Evolutionary conservation across 257 asterid genomes (phyloP).

Genomic region (Nicotiana tabacum): DNA sequence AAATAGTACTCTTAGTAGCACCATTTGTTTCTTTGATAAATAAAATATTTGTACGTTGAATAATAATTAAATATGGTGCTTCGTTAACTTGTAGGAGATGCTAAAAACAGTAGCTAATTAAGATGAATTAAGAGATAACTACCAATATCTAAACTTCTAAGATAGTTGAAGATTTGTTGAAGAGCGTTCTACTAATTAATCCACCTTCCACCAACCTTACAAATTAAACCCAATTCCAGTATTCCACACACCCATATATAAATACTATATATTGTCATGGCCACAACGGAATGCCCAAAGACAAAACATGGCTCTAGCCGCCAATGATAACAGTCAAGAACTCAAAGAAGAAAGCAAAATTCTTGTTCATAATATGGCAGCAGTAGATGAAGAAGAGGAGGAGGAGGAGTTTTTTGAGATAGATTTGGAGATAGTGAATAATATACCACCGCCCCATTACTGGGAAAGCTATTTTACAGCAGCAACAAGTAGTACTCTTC

Average conservation of each 20-base stretch:
- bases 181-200: slow-evolving; percentile 32
- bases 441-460: slow-evolving; percentile 36
- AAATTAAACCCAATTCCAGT: not conserved
- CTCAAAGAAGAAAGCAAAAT: not conserved
- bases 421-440: slow-evolving; percentile 48
- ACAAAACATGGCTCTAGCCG: slow-evolving; percentile 29
- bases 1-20: too few species aligned
- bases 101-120: not conserved
- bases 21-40: too few species aligned
- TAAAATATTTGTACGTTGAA: too few species aligned
- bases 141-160: slow-evolving; percentile 11
- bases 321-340: slow-evolving; percentile 8
- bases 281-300: not conserved
- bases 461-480: slow-evolving; percentile 45
- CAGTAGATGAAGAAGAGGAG: slow-evolving; percentile 28
- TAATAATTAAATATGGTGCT: too few species aligned
- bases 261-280: not conserved
- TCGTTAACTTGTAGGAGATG: too few species aligned
- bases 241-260: not conserved
- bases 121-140: slow-evolving; percentile 4
- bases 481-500: slow-evolving; percentile 35
- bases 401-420: slow-evolving; percentile 75
- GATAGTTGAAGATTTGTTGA: slow-evolving; percentile 61
- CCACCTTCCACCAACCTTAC: slow-evolving; percentile 41
- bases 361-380: not conserved